Evolutionary conservation across 2,329 filamentous ascomycete genomes (phyloP).

Genomic region (Alternaria postmessia): DNA sequence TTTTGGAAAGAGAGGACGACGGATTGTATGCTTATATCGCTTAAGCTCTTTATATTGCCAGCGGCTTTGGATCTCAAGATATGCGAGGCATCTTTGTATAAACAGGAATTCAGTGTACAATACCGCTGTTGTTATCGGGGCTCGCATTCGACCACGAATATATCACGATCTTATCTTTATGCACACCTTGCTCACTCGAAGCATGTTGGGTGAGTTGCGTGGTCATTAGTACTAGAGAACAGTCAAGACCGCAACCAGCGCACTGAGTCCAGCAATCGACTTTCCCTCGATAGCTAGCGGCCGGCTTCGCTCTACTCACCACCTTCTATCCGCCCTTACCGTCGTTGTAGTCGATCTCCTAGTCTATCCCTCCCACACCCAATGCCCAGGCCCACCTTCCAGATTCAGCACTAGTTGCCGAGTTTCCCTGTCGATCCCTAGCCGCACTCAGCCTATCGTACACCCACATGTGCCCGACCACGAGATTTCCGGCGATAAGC

Average conservation of each 20-base stretch:
- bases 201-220: not conserved
- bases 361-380: not conserved
- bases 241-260: not conserved
- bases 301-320: not conserved
- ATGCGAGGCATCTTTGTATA: not conserved
- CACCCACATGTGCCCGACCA: slow-evolving; percentile 30
- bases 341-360: slow-evolving; percentile 1
- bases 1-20: slow-evolving; percentile 49
- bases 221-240: not conserved
- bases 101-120: not conserved
- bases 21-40: slow-evolving; percentile 58
- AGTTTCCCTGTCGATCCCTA: slow-evolving; percentile 26
- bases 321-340: not conserved
- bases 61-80: not conserved
- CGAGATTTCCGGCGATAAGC: slow-evolving; percentile 27
- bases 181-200: not conserved
- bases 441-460: slow-evolving; percentile 31
- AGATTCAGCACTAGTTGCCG: slow-evolving; percentile 24
- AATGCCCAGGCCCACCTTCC: slow-evolving; percentile 24
- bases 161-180: not conserved
- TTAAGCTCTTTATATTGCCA: slow-evolving; percentile 24
- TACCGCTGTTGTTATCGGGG: not conserved
- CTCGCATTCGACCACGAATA: not conserved
- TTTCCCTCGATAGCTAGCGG: not conserved
- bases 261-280: not conserved